Evolutionary conservation across 768 basidiomycete species (phyloP), one percentile per base, ranked within the genome.

Genomic region (Hygrocybe coccinea): DNA sequence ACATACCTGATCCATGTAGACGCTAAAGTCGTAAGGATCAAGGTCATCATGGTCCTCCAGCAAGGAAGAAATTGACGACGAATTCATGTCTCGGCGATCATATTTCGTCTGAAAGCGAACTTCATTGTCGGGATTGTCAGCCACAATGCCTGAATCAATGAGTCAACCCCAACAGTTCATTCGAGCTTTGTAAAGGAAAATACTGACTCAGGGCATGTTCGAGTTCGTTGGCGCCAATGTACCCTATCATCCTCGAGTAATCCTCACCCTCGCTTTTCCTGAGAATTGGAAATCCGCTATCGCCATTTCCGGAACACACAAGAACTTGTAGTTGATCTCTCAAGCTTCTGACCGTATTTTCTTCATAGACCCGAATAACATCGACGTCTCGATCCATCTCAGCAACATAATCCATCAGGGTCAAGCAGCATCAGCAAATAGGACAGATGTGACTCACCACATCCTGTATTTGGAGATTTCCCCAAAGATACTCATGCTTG

Each of bases 201-300:
- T 68, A 92, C 89, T 81, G 3, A 99, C n/a, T n/a, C n/a, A n/a
- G 73, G 5, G 91, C 94, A 69, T 98, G 93, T 64, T 97, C 93
- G 12, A 99, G 80, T 70, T 99, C 97, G 63, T 87, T 95, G 25
- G 85, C 82, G 0, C 93, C 92, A 56, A 98, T 87, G 67, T 95
- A 95, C 6, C 94, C 97, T 36, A 91, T 79, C 77, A 97, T 79
- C 37, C 90, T 79, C 62, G 78, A 60, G 17, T 80, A 80, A 7
- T 73, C 76, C 14, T 59, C 60, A 14, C 74, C 70, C 6, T 55
- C 59, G 52, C 78, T 83, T 34, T 70, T 74, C 59, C 83, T 72
- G 51, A 97, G 66, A 52, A 97, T 87, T 0, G 95, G 95, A 70
- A 98, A 94, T 3, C 95, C 95, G 44, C 83, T 76, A 64, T 95